These are phyloP conservation scores for Thielaviopsis euricoi DNA, from an alignment of 2,329 filamentous ascomycete genomes.

Conservation along the genomic window DNA sequence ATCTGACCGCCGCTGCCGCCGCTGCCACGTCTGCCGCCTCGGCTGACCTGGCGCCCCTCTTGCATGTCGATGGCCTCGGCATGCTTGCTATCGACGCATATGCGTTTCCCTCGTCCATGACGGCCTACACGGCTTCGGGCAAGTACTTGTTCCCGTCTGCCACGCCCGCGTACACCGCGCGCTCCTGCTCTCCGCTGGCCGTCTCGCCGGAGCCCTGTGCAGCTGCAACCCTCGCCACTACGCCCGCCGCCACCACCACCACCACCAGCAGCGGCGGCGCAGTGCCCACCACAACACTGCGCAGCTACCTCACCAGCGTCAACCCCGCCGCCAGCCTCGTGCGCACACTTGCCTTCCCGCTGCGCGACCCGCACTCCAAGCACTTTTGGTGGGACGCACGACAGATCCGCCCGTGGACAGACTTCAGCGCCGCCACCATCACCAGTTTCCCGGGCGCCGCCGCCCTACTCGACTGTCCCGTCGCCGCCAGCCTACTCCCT, in stretches of 20 bases:
- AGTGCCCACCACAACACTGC: slow-evolving; percentile 48
- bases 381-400: slow-evolving; percentile 96
- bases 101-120: not conserved
- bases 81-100: not conserved
- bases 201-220: not conserved
- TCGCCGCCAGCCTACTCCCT: slow-evolving; percentile 45
- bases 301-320: slow-evolving; percentile 59
- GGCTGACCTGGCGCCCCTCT: not conserved
- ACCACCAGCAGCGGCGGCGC: slow-evolving; percentile 14
- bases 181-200: slow-evolving; percentile 30
- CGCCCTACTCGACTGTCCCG: slow-evolving; percentile 52
- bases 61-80: not conserved
- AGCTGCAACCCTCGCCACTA: slow-evolving; percentile 8
- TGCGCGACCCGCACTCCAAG: slow-evolving; percentile 50
- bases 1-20: not conserved
- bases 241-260: slow-evolving; percentile 24
- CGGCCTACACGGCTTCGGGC: not conserved
- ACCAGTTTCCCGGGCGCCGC: slow-evolving; percentile 56
- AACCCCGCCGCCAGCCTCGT: slow-evolving; percentile 76
- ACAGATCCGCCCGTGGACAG: slow-evolving; percentile 67
- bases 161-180: slow-evolving; percentile 17
- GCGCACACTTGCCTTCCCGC: slow-evolving; percentile 55
- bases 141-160: slow-evolving; percentile 5
- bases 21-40: not conserved
- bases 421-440: slow-evolving; percentile 60